Evolutionary conservation across 176 grass and related monocot genomes (phyloP), one percentile per base, ranked within the genome.

Genomic region (Carex scoparia): DNA sequence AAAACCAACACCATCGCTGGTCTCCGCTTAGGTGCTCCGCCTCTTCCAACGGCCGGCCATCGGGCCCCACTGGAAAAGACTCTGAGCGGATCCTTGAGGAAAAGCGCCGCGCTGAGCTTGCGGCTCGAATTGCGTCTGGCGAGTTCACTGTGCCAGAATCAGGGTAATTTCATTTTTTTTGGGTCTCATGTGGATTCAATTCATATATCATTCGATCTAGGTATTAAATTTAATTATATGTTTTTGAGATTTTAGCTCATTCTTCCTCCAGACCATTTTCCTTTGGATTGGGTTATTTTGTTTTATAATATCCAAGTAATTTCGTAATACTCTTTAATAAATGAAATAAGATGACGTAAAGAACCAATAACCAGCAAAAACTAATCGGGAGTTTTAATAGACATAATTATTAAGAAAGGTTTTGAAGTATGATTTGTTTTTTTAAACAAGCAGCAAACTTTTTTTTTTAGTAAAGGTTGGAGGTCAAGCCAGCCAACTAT

Each of bases 41-140:
- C n/a, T 91, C 91, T n/a, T 80, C 67, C 6, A 64, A 78, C 57
- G 87, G 48, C 3, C 58, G 51, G 2, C 79, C 80, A 16, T 48
- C 66, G 4, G 90, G 85, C 7, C 46, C 73, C 8, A 64, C 64
- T 8, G 76, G 2, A 57, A 83, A 55, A 33, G 92, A 85, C 7
- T 69, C 85, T 13, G 89, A 93, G 58, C 74, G 56, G 84, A 69
- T 68, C 12, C 66, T 88, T 2, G 85, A 93, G 62, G 93, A 98
- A 80, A 89, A 89, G 87, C 72, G 80, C 3, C 89, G 93, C 42
- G 91, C 88, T 7, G 89, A 98, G 80, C 96, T 95, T 76, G 61
- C 96, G 10, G 81, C 89, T 58, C 89, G 93, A 84, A 95, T 98
- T 88, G 85, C 93, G 30, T 95, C 96, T 61, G 96, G 96, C 89